phyloP scores from a whole-genome alignment of 345 rosid species.

The Heritiera littoralis region DNA sequence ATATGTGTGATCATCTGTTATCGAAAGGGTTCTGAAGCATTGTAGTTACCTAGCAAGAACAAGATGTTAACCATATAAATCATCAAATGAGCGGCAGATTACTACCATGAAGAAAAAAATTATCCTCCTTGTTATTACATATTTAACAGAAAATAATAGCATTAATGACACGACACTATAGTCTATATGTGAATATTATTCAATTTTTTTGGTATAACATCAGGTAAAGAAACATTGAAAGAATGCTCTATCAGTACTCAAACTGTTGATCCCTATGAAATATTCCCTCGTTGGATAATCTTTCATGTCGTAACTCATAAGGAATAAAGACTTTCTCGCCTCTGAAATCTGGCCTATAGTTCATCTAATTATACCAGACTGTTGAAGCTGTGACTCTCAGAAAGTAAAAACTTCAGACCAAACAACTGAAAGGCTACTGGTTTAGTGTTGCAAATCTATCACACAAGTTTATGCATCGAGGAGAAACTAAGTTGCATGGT shows the following conservation, averaged over 20 bases:
- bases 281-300: constrained; percentile 21
- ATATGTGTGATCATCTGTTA: background rate
- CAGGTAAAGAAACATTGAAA: constrained; percentile 29
- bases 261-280: constrained; percentile 32
- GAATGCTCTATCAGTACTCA: constrained; percentile 44
- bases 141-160: constrained; percentile 20
- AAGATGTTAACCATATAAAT: background rate
- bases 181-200: constrained; percentile 18
- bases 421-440: constrained; percentile 25
- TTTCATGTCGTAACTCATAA: constrained; percentile 14
- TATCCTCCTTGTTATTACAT: constrained; percentile 33
- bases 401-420: constrained; percentile 26
- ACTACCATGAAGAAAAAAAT: background rate
- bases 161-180: constrained; percentile 21
- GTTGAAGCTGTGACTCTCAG: constrained; percentile 17
- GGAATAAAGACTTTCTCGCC: constrained; percentile 27
- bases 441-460: constrained; percentile 15
- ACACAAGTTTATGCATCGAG: constrained; percentile 1
- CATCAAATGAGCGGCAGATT: background rate
- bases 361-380: constrained; percentile 20
- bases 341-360: constrained; percentile 17
- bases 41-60: background rate
- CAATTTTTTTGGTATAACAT: constrained; percentile 29
- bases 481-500: constrained; percentile 14
- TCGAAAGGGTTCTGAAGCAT: background rate